Conservation (phyloP, 2,329 filamentous ascomycete species). For the Botrytis galanthina region DNA sequence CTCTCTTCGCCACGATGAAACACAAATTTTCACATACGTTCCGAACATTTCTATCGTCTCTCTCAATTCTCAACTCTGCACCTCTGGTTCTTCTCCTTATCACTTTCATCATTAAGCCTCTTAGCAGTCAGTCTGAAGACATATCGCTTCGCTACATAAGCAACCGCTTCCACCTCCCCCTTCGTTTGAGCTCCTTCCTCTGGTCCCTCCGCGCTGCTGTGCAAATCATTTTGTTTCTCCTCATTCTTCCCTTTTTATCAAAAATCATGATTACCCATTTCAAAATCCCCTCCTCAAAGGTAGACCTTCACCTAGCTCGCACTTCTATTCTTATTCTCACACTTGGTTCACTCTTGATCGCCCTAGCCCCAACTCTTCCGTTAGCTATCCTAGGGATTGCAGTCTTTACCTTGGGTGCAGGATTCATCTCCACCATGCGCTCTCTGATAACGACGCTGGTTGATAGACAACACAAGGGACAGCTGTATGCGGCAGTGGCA, state of each 20-base stretch:
- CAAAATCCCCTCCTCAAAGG: slow-evolving; percentile 24
- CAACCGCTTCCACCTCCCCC: slow-evolving; percentile 31
- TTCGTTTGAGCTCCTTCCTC: slow-evolving; percentile 30
- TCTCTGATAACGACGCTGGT: slow-evolving; percentile 33
- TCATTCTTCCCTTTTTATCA: slow-evolving; percentile 31
- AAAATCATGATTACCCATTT: slow-evolving; percentile 25
- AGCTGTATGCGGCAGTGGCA: slow-evolving; percentile 32
- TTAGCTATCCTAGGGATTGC: slow-evolving; percentile 29
- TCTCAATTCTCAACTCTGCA: slow-evolving; percentile 32
- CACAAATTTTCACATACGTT: neutral
- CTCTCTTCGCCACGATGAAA: slow-evolving; percentile 19
- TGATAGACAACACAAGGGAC: slow-evolving; percentile 31
- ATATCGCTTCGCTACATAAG: slow-evolving; percentile 34
- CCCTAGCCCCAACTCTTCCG: slow-evolving; percentile 26
- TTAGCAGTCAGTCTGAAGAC: slow-evolving; percentile 22
- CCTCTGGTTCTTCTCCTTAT: slow-evolving; percentile 36
- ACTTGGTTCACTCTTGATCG: slow-evolving; percentile 29
- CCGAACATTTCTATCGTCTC: neutral
- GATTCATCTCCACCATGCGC: slow-evolving; percentile 26
- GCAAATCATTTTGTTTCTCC: slow-evolving; percentile 31
- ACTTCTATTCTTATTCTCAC: slow-evolving; percentile 27
- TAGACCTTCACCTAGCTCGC: slow-evolving; percentile 32
- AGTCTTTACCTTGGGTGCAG: slow-evolving; percentile 32
- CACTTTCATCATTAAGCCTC: slow-evolving; percentile 27
- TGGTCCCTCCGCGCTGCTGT: slow-evolving; percentile 33